Conservation (phyloP, 495 filamentous ascomycete genomes). For the Cairneyella variabilis region DNA sequence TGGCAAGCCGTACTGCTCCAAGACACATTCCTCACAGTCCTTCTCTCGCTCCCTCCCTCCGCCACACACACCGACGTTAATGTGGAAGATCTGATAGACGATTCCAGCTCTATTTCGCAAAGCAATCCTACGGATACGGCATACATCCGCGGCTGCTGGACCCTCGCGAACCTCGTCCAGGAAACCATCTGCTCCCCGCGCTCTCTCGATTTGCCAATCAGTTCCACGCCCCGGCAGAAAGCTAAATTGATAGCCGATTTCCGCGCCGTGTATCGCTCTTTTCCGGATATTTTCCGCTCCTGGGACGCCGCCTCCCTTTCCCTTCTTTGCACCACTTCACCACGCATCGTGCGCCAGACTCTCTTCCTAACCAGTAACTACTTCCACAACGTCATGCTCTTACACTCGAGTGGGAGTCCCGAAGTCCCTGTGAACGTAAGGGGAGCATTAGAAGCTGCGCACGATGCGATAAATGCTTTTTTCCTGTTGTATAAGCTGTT, state of each 20-base stretch:
- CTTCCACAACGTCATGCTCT: conserved; percentile 69
- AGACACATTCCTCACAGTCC: conserved; percentile 74
- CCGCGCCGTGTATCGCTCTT: conserved; percentile 56
- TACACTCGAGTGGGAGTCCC: conserved; percentile 57
- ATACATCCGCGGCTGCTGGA: conserved; percentile 68
- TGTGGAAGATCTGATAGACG: conserved; percentile 58
- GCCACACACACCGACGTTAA: conserved; percentile 70
- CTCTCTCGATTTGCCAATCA: conserved; percentile 61
- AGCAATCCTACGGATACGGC: conserved; percentile 55
- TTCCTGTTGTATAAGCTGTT: conserved; percentile 63
- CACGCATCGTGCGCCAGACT: conserved; percentile 60
- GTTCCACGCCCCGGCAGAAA: conserved; percentile 53
- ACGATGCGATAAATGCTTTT: conserved; percentile 48
- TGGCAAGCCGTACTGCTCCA: conserved; percentile 74
- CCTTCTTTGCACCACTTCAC: conserved; percentile 45
- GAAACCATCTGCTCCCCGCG: conserved; percentile 63
- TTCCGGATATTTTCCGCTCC: conserved; percentile 58
- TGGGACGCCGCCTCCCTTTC: conserved; percentile 52
- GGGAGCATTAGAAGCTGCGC: conserved; percentile 64
- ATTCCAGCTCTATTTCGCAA: conserved; percentile 40
- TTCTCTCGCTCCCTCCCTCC: conserved; percentile 64
- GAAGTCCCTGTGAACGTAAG: conserved; percentile 59
- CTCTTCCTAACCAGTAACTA: conserved; percentile 68
- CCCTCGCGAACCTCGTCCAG: conserved; percentile 66
- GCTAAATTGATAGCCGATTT: conserved; percentile 58